These are phyloP conservation scores for Metschnikowia arizonensis DNA, from an alignment of 805 yeast species.

Conservation along the genomic window DNA sequence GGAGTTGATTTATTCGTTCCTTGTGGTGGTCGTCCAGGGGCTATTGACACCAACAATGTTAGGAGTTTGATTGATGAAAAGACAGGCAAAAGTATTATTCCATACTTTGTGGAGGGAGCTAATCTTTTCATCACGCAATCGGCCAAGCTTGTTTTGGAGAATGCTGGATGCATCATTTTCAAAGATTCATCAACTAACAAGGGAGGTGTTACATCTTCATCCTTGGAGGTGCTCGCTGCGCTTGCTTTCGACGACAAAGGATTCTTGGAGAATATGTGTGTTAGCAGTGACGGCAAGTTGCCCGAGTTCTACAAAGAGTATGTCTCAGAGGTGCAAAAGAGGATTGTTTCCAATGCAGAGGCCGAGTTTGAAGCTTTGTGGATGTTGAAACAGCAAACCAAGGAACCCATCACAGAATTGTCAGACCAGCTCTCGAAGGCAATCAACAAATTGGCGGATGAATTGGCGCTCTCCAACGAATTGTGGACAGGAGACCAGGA, in stretches of 20 bases:
- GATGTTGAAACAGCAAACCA: slow-evolving; percentile 64
- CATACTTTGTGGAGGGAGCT: slow-evolving; percentile 96
- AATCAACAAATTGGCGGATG: slow-evolving; percentile 81
- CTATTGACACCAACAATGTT: slow-evolving; percentile 85
- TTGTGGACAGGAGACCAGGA: slow-evolving; percentile 77
- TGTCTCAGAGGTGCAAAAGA: slow-evolving; percentile 76
- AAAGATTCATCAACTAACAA: slow-evolving; percentile 97
- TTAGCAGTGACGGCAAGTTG: slow-evolving; percentile 46
- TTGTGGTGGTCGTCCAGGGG: slow-evolving; percentile 98
- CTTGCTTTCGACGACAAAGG: slow-evolving; percentile 82
- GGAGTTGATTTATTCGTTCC: slow-evolving; percentile 87
- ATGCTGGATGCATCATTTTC: slow-evolving; percentile 80
- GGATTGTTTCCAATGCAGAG: slow-evolving; percentile 72
- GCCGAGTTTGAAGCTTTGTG: slow-evolving; percentile 85
- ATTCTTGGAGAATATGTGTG: slow-evolving; percentile 77
- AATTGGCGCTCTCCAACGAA: slow-evolving; percentile 73
- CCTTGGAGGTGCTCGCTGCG: slow-evolving; percentile 92
- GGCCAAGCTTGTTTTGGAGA: slow-evolving; percentile 82
- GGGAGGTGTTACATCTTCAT: slow-evolving; percentile 98
- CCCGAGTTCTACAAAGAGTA: slow-evolving; percentile 80
- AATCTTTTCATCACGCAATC: slow-evolving; percentile 92
- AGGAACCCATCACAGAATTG: slow-evolving; percentile 59
- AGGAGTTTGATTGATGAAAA: slow-evolving; percentile 62
- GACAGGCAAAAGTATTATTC: slow-evolving; percentile 73
- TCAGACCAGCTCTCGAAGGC: slow-evolving; percentile 82